Conservation (phyloP, 495 filamentous ascomycete genomes). For the Neurospora discreta region DNA sequence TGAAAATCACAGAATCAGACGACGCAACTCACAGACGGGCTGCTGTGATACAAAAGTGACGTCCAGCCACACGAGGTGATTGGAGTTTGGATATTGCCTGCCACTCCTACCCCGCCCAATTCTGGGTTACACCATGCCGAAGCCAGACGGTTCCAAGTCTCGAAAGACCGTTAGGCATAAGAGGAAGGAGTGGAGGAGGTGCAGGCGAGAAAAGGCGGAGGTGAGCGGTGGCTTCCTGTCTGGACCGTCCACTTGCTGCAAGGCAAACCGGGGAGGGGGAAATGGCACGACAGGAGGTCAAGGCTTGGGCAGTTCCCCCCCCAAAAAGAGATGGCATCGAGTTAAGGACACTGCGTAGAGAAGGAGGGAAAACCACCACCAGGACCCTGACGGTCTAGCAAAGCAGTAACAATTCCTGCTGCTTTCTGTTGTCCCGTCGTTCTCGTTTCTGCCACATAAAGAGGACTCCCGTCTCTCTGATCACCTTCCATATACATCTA, state of each 20-base stretch:
- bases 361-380: not conserved
- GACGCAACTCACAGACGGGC: not conserved
- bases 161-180: not conserved
- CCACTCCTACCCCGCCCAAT: constrained; percentile 21
- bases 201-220: not conserved
- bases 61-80: constrained; percentile 14
- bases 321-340: not conserved
- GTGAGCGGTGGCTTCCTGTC: not conserved
- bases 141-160: constrained; percentile 3
- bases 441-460: constrained; percentile 11
- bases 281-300: not conserved
- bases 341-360: not conserved
- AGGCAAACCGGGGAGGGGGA: not conserved
- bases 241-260: not conserved
- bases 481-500: not conserved
- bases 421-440: not conserved
- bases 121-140: constrained; percentile 7
- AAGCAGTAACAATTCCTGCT: not conserved
- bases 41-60: constrained; percentile 16
- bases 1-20: constrained; percentile 1
- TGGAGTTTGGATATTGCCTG: constrained; percentile 19
- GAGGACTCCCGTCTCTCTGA: constrained; percentile 9
- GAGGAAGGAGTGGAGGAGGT: not conserved
- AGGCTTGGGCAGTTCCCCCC: not conserved
- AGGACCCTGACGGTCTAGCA: not conserved